Percentiles rank a stretch among this genome's conserved stretches.
Evolutionary conservation across 2,329 filamentous ascomycete genomes (phyloP).

Genomic region (Sclerotinia glacialis): DNA sequence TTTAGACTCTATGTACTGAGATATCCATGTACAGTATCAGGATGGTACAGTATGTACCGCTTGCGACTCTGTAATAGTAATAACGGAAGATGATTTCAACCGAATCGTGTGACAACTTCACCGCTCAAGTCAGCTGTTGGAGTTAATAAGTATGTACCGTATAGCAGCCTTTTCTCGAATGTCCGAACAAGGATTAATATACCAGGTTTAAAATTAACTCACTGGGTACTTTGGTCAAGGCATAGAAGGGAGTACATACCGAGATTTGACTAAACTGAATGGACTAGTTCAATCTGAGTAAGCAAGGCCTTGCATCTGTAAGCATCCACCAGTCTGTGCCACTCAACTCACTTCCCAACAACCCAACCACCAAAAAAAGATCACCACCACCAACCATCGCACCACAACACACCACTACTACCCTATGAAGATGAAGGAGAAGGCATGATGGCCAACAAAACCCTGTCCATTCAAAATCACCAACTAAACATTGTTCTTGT

Average conservation of each 20-base stretch:
- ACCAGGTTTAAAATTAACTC: slow-evolving; percentile 8
- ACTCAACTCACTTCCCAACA: background rate
- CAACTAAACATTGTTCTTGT: background rate
- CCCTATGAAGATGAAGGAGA: background rate
- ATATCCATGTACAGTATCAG: background rate
- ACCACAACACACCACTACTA: slow-evolving; percentile 9
- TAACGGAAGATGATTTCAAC: slow-evolving; percentile 1
- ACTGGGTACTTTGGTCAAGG: slow-evolving; percentile 10
- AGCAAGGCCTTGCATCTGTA: slow-evolving; percentile 21
- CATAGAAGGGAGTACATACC: background rate
- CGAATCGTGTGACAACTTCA: slow-evolving; percentile 12
- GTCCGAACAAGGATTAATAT: background rate
- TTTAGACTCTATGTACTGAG: background rate
- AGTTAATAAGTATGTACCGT: background rate
- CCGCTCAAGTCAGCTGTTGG: slow-evolving; percentile 1
- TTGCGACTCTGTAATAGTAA: slow-evolving; percentile 4
- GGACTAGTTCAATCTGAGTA: slow-evolving; percentile 17
- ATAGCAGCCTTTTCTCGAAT: background rate
- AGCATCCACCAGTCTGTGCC: slow-evolving; percentile 7
- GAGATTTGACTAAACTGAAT: slow-evolving; percentile 13
- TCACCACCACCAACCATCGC: slow-evolving; percentile 8
- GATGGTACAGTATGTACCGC: background rate
- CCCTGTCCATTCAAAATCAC: background rate
- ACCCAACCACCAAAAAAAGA: slow-evolving; percentile 8
- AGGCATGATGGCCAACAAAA: background rate